phyloP scores from a whole-genome alignment of 306 rosid genomes.

The Lotus japonicus region DNA sequence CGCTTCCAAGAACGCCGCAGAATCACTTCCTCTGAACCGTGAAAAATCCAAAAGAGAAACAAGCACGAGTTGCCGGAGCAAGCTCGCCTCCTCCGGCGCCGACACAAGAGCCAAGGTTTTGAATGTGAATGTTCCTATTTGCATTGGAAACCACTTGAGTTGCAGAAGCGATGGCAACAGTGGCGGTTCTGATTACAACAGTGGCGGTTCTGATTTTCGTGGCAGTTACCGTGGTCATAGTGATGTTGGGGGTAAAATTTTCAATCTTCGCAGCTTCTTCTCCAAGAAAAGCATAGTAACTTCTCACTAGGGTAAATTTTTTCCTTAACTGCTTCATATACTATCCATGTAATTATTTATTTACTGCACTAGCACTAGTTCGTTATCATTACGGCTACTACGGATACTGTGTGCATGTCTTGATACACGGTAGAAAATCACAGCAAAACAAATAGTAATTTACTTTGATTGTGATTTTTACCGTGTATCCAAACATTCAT shows the following conservation, averaged over 20 bases:
- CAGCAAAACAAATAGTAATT: too few species aligned
- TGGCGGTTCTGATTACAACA: conserved; percentile 5
- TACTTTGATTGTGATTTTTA: too few species aligned
- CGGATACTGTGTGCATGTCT: too few species aligned
- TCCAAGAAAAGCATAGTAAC: conserved; percentile 45
- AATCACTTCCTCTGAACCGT: conserved; percentile 8
- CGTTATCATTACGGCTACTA: too few species aligned
- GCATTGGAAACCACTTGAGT: conserved; percentile 45
- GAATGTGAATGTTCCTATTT: conserved; percentile 72
- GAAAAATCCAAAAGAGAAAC: conserved; percentile 39
- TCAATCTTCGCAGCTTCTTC: conserved; percentile 66
- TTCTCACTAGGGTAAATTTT: conserved; percentile 26
- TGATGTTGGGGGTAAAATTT: conserved; percentile 33
- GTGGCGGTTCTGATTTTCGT: background rate
- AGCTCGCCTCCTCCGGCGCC: background rate
- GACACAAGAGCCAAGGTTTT: conserved; percentile 31
- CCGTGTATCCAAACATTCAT: too few species aligned
- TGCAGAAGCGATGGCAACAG: conserved; percentile 56
- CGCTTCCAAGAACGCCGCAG: conserved; percentile 30
- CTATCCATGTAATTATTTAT: background rate
- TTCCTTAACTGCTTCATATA: background rate
- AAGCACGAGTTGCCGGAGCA: conserved; percentile 31
- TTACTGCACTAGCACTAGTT: background rate
- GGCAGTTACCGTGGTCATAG: background rate
- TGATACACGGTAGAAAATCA: too few species aligned